Base-by-base conservation (phyloP, 2,329 filamentous ascomycete species). In the Cercospora canescens region DNA sequence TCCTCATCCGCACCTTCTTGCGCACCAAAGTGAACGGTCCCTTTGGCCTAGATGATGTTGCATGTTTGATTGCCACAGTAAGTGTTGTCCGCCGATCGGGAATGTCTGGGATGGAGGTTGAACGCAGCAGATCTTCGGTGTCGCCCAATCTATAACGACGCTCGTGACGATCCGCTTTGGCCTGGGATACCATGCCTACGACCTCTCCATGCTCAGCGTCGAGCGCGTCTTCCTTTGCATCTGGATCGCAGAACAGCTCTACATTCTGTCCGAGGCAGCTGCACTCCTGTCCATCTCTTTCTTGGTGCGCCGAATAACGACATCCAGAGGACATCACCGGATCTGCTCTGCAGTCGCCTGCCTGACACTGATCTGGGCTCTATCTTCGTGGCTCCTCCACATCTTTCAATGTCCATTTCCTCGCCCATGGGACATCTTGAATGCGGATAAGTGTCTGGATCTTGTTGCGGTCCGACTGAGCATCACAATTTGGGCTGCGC, bases 21-120 rank as follows among this genome's bases (percentile, higher is more conserved):
- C 71, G 75, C 12, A 28, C 68, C 3, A 71, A 67, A 59, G 69
- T 76, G 69, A 75, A 74, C 34, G 74, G 73, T 1, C 75, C 75
- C 0, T 68, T 75, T 14, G 72, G 74, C 11, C 70, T 63, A 48
- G 75, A 76, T 35, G 74, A 76, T 60, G 63, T 58, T 32, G 64
- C 71, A 5, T 76, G 75, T 64, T 58, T 62, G 9, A 57, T 65
- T 0, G 73, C 73, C 14, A 76, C 74, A 1, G 48, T 73, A 8
- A 21, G 67, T 59, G 1, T 4, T 21, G 32, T 12, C 3, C 8
- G 9, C 8, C 4, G 32, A 12, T 35, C 9, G 8, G 8, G 14
- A 5, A 35, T 35, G 32, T 12, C 32, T 24, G 21, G 28, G 12
- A 3, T 7, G 6, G 8, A 28, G 30, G 18, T 24, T 64, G n/a